Evolutionary conservation across 2,329 filamentous ascomycete genomes (phyloP).

Genomic region (Colletotrichum zoysiae): DNA sequence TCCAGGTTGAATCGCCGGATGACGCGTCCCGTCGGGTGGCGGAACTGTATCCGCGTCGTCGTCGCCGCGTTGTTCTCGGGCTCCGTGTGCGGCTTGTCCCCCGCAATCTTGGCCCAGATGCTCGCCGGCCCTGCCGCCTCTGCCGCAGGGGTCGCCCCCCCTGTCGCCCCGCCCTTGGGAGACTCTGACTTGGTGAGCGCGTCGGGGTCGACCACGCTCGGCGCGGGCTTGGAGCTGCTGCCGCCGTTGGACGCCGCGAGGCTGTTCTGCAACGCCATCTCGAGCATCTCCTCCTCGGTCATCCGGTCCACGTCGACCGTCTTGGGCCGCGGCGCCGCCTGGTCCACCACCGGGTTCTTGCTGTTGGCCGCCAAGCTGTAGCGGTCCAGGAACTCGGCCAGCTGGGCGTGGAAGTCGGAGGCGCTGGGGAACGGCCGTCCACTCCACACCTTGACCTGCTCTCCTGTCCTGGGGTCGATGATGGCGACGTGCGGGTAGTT

Average conservation of each 20-base stretch:
- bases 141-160: constrained; percentile 6
- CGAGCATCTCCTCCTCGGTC: constrained; percentile 97
- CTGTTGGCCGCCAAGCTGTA: constrained; percentile 90
- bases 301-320: constrained; percentile 84
- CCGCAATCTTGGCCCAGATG: constrained; percentile 79
- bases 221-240: constrained; percentile 53
- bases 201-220: constrained; percentile 84
- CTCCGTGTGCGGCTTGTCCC: constrained; percentile 80
- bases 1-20: constrained; percentile 85
- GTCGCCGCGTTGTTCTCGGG: constrained; percentile 77
- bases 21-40: constrained; percentile 84
- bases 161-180: constrained; percentile 56
- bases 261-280: constrained; percentile 93
- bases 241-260: constrained; percentile 65
- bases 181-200: constrained; percentile 78
- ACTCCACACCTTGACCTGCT: constrained; percentile 97
- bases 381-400: constrained; percentile 96
- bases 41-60: constrained; percentile 92
- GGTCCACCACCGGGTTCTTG: constrained; percentile 91
- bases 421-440: constrained; percentile 82
- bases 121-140: constrained; percentile 48
- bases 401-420: constrained; percentile 87
- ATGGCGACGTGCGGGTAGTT: constrained; percentile 97
- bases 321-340: constrained; percentile 77
- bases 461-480: constrained; percentile 93